Percentiles rank a stretch among this genome's conserved stretches.
phyloP scores from a whole-genome alignment of 1,139 yeast species.

The Pichia inconspicua region DNA sequence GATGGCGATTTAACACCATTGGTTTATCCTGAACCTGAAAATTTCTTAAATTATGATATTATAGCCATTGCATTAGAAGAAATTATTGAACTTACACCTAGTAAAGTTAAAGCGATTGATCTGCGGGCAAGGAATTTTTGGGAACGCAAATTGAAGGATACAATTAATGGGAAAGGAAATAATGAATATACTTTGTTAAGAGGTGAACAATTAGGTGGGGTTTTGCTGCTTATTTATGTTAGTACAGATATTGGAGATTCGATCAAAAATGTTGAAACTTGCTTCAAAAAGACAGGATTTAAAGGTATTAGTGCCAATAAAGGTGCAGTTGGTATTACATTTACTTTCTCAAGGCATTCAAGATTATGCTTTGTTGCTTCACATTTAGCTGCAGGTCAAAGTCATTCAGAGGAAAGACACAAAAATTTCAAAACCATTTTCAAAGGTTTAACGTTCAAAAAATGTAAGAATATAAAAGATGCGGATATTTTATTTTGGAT shows the following conservation, averaged over 20 bases:
- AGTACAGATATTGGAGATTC: conserved; percentile 46
- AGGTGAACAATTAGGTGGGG: conserved; percentile 89
- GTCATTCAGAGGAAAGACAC: conserved; percentile 78
- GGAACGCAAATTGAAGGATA: conserved; percentile 61
- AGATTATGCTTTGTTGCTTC: conserved; percentile 79
- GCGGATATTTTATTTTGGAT: conserved; percentile 89
- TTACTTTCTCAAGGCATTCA: conserved; percentile 65
- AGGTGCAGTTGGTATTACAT: conserved; percentile 86
- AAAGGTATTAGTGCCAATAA: conserved; percentile 94
- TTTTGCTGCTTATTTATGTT: conserved; percentile 69
- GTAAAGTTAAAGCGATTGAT: conserved; percentile 81
- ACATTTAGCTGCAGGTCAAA: conserved; percentile 89
- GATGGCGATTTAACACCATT: conserved; percentile 49
- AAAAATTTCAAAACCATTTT: conserved; percentile 79
- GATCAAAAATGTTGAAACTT: conserved; percentile 68
- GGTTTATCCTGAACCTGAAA: conserved; percentile 41
- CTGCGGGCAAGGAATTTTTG: conserved; percentile 63
- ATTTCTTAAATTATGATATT: conserved; percentile 39
- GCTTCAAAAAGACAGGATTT: conserved; percentile 83
- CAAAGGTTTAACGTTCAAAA: conserved; percentile 68
- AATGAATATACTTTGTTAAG: conserved; percentile 48
- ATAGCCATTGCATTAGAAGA: conserved; percentile 87
- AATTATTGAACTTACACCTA: conserved; percentile 83
- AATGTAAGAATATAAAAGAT: conserved; percentile 62
- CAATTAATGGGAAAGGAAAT: conserved; percentile 39